Conservation (phyloP, 768 basidiomycete species). For the Gyrodon lividus region DNA sequence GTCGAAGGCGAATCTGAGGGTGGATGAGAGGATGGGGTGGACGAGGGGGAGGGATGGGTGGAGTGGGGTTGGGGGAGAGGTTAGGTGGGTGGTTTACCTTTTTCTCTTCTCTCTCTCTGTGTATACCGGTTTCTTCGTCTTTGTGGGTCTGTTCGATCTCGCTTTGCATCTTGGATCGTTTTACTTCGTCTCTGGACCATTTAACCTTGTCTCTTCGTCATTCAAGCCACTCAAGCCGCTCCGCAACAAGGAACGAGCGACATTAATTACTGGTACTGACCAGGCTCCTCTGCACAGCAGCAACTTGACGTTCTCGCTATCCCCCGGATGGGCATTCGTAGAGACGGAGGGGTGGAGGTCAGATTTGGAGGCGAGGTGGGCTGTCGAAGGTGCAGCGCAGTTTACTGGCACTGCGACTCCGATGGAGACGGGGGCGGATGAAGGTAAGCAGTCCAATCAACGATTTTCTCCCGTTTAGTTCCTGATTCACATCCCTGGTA, state of each 20-base stretch:
- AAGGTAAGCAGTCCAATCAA: conserved; percentile 26
- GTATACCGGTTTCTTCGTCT: not conserved
- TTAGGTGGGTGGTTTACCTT: conserved; percentile 49
- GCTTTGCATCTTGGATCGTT: too few species aligned
- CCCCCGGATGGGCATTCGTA: conserved; percentile 71
- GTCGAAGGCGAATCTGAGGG: conserved; percentile 37
- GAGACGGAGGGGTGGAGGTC: conserved; percentile 76
- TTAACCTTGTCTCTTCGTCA: too few species aligned
- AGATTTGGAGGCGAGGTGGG: conserved; percentile 62
- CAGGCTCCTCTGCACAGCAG: conserved; percentile 46
- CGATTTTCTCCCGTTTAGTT: not conserved
- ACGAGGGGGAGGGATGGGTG: conserved; percentile 71
- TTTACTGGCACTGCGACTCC: not conserved
- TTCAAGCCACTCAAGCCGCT: too few species aligned
- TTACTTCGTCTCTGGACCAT: too few species aligned
- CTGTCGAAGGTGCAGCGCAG: conserved; percentile 13
- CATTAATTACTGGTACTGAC: not conserved
- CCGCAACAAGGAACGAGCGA: not conserved
- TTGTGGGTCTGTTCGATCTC: too few species aligned
- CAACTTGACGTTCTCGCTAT: conserved; percentile 78
- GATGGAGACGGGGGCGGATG: conserved; percentile 24
- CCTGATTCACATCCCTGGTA: not conserved
- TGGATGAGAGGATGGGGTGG: conserved; percentile 60
- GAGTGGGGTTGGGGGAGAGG: conserved; percentile 57
- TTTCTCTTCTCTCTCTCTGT: not conserved